Evolutionary conservation across 805 yeast species (phyloP).

Genomic region (Wickerhamia fluorescens): DNA sequence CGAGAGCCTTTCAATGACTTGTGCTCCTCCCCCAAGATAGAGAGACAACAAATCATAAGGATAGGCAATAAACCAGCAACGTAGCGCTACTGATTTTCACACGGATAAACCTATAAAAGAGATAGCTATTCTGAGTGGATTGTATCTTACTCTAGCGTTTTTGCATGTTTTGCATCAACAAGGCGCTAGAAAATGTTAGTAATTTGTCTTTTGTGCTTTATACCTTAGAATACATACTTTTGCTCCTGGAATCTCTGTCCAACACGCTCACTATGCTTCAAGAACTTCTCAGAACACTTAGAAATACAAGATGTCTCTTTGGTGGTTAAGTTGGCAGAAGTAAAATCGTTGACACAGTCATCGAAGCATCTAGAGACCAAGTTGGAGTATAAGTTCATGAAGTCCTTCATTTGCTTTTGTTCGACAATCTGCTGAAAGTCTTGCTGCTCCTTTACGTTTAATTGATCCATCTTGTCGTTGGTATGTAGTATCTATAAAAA

Average conservation of each 20-base stretch:
- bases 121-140: too few species aligned
- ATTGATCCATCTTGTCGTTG: conserved; percentile 69
- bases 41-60: too few species aligned
- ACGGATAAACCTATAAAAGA: too few species aligned
- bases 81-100: too few species aligned
- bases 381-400: conserved; percentile 93
- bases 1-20: too few species aligned
- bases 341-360: conserved; percentile 98
- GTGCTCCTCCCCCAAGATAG: too few species aligned
- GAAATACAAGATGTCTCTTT: conserved; percentile 82
- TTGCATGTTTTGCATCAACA: conserved; percentile 63
- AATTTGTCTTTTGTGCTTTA: too few species aligned
- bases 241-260: conserved; percentile 99
- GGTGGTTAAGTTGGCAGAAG: conserved; percentile 77
- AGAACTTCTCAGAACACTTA: conserved; percentile 94
- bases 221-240: too few species aligned
- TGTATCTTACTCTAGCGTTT: background rate
- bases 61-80: too few species aligned
- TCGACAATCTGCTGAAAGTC: conserved; percentile 93
- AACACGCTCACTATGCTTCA: conserved; percentile 96
- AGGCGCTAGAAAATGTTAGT: too few species aligned
- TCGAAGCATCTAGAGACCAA: conserved; percentile 94
- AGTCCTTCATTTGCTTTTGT: conserved; percentile 97
- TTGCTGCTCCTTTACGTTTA: conserved; percentile 93
- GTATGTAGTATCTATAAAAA: conserved; percentile 1